Conservation (phyloP, 129 eudicot species). For the Chrysanthemum makinoi region DNA sequence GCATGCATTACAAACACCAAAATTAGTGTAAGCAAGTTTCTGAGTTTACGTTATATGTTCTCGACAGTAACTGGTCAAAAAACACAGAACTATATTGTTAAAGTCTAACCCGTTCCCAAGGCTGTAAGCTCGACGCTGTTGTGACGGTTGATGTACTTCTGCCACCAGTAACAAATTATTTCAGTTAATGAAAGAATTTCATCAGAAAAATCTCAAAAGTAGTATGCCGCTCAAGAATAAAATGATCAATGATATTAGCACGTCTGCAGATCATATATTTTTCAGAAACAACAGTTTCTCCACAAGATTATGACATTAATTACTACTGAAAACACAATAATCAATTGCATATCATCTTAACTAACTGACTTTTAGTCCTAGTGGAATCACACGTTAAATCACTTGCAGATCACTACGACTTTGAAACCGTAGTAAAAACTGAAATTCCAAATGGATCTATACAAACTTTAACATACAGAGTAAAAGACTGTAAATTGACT, state of each 20-base stretch:
- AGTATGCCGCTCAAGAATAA: neutral
- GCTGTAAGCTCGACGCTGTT: conserved; percentile 31
- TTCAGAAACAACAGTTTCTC: neutral
- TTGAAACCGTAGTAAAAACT: neutral
- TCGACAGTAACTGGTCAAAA: neutral
- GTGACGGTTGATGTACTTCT: conserved; percentile 27
- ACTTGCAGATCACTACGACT: neutral
- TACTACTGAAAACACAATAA: neutral
- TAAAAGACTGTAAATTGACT: too few relatives aligned
- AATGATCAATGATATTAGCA: too few relatives aligned
- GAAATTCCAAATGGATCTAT: neutral
- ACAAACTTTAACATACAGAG: too few relatives aligned
- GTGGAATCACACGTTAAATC: neutral
- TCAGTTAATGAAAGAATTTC: neutral
- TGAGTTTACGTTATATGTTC: neutral
- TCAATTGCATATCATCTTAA: neutral
- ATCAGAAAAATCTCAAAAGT: neutral
- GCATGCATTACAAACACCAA: neutral
- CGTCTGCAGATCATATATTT: neutral
- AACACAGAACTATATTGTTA: neutral
- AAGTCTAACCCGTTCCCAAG: conserved; percentile 35
- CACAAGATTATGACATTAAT: neutral
- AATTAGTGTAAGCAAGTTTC: neutral
- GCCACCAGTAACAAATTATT: conserved; percentile 4
- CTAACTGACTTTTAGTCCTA: neutral